phyloP scores from a whole-genome alignment of 257 asterid genomes.

The Solanum peruvianum region DNA sequence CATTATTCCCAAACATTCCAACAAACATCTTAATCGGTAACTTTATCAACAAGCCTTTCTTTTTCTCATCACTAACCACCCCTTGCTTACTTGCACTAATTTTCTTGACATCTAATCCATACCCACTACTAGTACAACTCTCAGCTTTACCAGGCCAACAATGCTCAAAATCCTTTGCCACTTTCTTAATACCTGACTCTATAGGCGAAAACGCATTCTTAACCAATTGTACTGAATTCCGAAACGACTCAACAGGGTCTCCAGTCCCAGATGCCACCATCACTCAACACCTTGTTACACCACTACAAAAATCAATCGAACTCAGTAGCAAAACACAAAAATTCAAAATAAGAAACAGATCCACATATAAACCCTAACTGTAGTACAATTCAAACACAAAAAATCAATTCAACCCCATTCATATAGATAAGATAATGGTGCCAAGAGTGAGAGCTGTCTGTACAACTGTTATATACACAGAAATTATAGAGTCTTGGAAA shows the following conservation, averaged over 20 bases:
- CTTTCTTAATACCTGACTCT: slow-evolving; percentile 61
- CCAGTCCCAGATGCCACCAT: slow-evolving; percentile 58
- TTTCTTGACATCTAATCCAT: slow-evolving; percentile 30
- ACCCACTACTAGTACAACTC: slow-evolving; percentile 5
- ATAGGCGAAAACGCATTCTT: slow-evolving; percentile 63
- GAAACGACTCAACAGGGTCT: slow-evolving; percentile 65
- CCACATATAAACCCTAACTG: neutral
- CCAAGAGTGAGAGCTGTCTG: neutral
- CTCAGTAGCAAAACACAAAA: neutral
- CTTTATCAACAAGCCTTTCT: slow-evolving; percentile 20
- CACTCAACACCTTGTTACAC: slow-evolving; percentile 4
- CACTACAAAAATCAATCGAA: neutral
- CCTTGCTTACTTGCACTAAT: slow-evolving; percentile 17
- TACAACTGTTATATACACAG: neutral
- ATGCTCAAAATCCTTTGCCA: slow-evolving; percentile 63
- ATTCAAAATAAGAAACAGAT: neutral
- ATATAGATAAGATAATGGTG: neutral
- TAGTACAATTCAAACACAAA: neutral
- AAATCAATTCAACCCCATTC: neutral
- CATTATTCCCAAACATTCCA: slow-evolving; percentile 46
- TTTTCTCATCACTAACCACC: slow-evolving; percentile 29
- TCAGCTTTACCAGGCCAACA: slow-evolving; percentile 42
- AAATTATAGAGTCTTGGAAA: neutral
- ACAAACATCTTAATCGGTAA: slow-evolving; percentile 44
- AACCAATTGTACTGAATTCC: slow-evolving; percentile 70